phyloP scores from a whole-genome alignment of 495 filamentous ascomycete species.

The Aspergillus asperescens region DNA sequence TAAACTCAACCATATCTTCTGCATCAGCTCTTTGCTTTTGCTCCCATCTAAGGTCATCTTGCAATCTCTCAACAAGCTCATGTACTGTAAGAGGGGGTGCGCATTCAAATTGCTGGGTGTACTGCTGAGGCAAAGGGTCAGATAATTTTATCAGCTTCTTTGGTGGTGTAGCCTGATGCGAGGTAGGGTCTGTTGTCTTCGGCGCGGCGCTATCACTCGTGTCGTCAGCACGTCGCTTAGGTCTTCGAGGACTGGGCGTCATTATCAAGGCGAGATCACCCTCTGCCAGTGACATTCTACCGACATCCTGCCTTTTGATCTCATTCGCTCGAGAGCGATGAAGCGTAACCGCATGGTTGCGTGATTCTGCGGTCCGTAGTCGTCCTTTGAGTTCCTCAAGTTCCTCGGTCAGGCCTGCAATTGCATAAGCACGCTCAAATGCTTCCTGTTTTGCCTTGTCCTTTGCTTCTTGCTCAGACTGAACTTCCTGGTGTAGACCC shows the following conservation, averaged over 20 bases:
- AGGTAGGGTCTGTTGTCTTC: constrained; percentile 50
- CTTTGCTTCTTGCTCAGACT: constrained; percentile 44
- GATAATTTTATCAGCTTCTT: constrained; percentile 59
- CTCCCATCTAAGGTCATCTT: constrained; percentile 60
- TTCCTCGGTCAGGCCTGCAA: constrained; percentile 71
- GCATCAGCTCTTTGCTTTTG: constrained; percentile 59
- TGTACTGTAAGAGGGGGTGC: constrained; percentile 35
- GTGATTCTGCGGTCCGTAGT: constrained; percentile 62
- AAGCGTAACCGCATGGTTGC: constrained; percentile 34
- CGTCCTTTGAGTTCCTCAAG: constrained; percentile 58
- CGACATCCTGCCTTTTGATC: constrained; percentile 26
- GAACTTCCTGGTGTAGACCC: constrained; percentile 48
- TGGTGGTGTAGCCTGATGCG: constrained; percentile 47
- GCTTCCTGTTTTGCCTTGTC: constrained; percentile 67
- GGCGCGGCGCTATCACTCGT: constrained; percentile 35
- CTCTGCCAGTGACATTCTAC: constrained; percentile 30
- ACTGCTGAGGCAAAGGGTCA: constrained; percentile 40
- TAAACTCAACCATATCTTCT: constrained; percentile 70
- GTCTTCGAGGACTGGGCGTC: constrained; percentile 31
- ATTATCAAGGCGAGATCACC: constrained; percentile 33
- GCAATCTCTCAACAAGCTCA: constrained; percentile 53
- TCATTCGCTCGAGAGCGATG: constrained; percentile 28
- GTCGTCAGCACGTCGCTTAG: constrained; percentile 59
- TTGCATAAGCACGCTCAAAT: constrained; percentile 66
- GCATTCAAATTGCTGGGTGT: constrained; percentile 29